Conservation (phyloP, 140 eudicot genomes). For the Anethum foeniculum region DNA sequence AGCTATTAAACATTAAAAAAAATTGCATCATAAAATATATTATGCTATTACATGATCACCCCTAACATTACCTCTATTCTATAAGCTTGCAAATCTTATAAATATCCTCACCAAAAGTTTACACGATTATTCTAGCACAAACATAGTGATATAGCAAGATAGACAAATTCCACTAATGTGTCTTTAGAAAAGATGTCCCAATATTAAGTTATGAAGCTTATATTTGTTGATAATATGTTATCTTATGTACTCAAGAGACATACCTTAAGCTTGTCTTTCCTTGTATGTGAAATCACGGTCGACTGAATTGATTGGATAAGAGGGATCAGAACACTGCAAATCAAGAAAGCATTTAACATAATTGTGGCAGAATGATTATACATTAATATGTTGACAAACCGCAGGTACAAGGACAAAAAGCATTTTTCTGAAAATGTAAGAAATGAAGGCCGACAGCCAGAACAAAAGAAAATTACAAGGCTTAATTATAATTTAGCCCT, state of each 20-base stretch:
- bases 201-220: background rate
- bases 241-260: constrained; percentile 7
- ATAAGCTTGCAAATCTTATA: background rate
- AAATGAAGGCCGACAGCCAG: background rate
- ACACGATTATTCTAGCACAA: background rate
- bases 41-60: background rate
- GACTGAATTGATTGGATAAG: constrained; percentile 77
- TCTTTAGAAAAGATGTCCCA: background rate
- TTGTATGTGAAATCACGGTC: constrained; percentile 72
- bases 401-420: background rate
- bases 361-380: background rate
- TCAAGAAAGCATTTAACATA: background rate
- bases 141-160: background rate
- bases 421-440: background rate
- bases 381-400: background rate
- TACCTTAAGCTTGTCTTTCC: constrained; percentile 69
- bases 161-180: background rate
- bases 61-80: background rate
- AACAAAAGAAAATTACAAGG: constrained; percentile 3
- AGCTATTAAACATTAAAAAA: background rate
- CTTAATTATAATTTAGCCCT: too few species aligned
- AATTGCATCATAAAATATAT: background rate
- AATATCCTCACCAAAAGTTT: background rate
- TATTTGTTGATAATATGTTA: background rate
- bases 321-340: constrained; percentile 72